Base-by-base conservation (phyloP, 2,329 filamentous ascomycete species). In the Xylaria arbuscula region DNA sequence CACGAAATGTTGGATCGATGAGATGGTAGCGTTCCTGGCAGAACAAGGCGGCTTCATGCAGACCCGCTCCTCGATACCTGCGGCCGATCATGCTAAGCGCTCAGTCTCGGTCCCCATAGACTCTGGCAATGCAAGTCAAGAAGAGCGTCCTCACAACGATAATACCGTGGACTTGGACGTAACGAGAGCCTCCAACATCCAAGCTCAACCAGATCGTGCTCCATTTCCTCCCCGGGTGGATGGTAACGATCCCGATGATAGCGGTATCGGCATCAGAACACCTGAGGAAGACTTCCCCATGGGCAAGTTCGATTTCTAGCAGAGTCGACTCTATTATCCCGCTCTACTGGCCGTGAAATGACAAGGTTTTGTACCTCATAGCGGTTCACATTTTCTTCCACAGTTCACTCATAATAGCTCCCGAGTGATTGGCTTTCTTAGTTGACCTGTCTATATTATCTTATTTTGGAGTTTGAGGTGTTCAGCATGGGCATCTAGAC, bases 1-100 rank as follows among this genome's bases (percentile, higher is more conserved):
- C 66, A 94, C 94, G 3, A 97, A 98, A 79, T 94, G 95, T 66
- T 98, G 95, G 86, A 88, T 98, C 61, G 94, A 98, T 76, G 95
- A 98, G 81, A 97, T 97, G 93, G 89, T 94, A 58, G 87, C 92
- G 66, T 98, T 97, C 86, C 85, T 97, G 73, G 93, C 93, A 0
- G 93, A 97, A 75, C 90, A 94, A 74, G 95, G 94, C 59, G 95
- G 95, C 0, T 98, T 98, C 77, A 90, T 98, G 83, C 85, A 86
- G 72, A 86, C 86, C 67, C 87, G 83, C 3, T 79, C 79, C 11
- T 75, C 76, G 8, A 70, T 75, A 13, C 47, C 40, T 32, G 19
- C 53, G 8, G 74, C 76, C 8, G 72, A 76, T 3, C 70, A 68
- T 22, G 69, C 76, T 17, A 81, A 81, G 61, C 77, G 77, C n/a